These are phyloP conservation scores for Eurotiales sp. DNA, from an alignment of 2,329 filamentous ascomycete genomes.

Conservation along the genomic window DNA sequence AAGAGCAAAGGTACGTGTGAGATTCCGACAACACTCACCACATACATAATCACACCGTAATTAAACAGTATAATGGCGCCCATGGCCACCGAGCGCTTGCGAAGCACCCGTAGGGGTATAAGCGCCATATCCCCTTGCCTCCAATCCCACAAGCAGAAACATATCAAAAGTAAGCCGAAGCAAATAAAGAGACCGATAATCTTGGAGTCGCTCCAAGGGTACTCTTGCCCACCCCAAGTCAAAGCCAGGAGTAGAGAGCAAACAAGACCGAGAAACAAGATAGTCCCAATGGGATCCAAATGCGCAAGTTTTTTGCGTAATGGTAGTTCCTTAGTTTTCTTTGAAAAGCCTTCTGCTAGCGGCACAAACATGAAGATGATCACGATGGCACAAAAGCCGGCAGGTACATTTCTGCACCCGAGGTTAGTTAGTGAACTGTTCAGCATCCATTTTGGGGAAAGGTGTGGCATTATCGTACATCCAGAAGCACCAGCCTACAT, in stretches of 20 bases:
- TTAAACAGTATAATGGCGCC: neutral
- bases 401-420: neutral
- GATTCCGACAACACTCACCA: neutral
- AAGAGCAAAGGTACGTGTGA: conserved; percentile 3
- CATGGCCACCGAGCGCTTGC: neutral
- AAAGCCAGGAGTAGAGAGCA: neutral
- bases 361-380: neutral
- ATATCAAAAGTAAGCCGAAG: neutral
- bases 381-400: neutral
- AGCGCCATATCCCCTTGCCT: neutral
- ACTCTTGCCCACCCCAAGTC: neutral
- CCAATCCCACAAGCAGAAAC: neutral
- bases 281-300: neutral
- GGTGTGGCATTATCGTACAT: neutral
- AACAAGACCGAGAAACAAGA: neutral
- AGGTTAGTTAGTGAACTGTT: no score
- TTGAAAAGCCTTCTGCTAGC: neutral
- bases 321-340: neutral
- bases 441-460: no score
- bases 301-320: neutral
- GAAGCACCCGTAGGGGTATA: neutral
- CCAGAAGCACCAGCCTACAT: conserved; percentile 1
- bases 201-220: neutral
- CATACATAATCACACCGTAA: neutral
- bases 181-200: neutral